Evolutionary conservation across 2,329 filamentous ascomycete genomes (phyloP), one percentile per base, ranked within the genome.

Genomic region (Tetracladium maxilliforme): DNA sequence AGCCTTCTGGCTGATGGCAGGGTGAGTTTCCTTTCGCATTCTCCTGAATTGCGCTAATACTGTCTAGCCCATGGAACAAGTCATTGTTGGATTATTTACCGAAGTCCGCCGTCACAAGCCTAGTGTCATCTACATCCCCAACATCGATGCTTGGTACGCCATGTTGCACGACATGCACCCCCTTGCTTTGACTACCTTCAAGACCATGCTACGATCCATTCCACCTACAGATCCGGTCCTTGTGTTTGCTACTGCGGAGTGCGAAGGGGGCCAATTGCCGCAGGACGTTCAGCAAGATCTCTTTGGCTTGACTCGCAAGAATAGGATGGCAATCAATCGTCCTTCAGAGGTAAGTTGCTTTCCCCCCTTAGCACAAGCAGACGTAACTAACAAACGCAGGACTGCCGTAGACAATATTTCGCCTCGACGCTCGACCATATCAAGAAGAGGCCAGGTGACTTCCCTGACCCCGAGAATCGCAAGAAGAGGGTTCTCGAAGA

Each of bases 41-140:
- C 16, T 14, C 9, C 8, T 17, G 11, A 14, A 6, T 21, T 19
- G 16, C 25, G 24, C 33, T 38, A 29, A 36, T 18, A 16, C 24
- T 13, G 22, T 25, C 43, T 23, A 33, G 36, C 40, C 38, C 13
- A 33, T 41, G 10, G 90, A 95, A 54, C 80, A 90, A 37, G 81
- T 86, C 7, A 72, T 98, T 34, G 83, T 93, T 9, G 76, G 86
- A 36, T 62, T 92, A 6, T 95, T 98, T 43, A 74, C 81, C 1
- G 90, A 95, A 53, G 81, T 92, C 19, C 82, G 87, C 48, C 74
- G 86, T 19, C 84, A 94, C 46, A 94, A 93, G 48, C 90, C 90
- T 1, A 92, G 84, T 45, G 82, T 95, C 19, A 90, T 98, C 25
- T 95, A 86, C 49, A 79, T 98, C 21, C 87, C 90, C 3, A 77